A percentile compares a stretch with the other conserved stretches of the same genome.
Conservation (phyloP, 2,329 filamentous ascomycete genomes). For the Aureobasidium sp. region DNA sequence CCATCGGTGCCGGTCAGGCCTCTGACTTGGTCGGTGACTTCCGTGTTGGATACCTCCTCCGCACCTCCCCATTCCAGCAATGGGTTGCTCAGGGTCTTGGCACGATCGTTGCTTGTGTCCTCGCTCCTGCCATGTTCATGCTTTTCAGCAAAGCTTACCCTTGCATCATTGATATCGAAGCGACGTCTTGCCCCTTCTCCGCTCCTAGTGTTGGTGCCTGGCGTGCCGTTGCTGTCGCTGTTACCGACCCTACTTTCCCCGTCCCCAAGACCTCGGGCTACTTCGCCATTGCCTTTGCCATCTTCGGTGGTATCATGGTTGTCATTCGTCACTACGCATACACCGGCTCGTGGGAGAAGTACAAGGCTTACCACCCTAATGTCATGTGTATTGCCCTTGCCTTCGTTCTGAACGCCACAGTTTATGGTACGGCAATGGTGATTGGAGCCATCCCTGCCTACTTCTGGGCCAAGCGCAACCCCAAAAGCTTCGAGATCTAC, state of each 20-base stretch:
- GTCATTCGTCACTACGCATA: constrained; percentile 50
- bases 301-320: constrained; percentile 47
- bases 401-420: constrained; percentile 51
- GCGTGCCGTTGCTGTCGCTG: constrained; percentile 57
- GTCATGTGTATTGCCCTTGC: constrained; percentile 56
- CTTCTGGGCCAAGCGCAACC: constrained; percentile 49
- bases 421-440: constrained; percentile 53
- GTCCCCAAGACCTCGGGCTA: constrained; percentile 52
- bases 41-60: constrained; percentile 60
- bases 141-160: constrained; percentile 63
- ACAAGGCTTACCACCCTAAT: constrained; percentile 52
- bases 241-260: constrained; percentile 50
- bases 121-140: constrained; percentile 61
- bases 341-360: constrained; percentile 47
- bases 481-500: constrained; percentile 50
- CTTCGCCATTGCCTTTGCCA: constrained; percentile 51
- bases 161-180: constrained; percentile 50
- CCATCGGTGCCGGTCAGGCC: constrained; percentile 35
- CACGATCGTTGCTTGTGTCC: constrained; percentile 57
- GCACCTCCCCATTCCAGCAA: constrained; percentile 58
- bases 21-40: constrained; percentile 56
- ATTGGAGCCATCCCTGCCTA: constrained; percentile 49
- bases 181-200: constrained; percentile 50
- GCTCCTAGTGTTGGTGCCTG: constrained; percentile 60
- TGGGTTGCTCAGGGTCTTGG: constrained; percentile 60